Evolutionary conservation across 352 stramenopile species (phyloP).

Genomic region (Phytophthora cajani): DNA sequence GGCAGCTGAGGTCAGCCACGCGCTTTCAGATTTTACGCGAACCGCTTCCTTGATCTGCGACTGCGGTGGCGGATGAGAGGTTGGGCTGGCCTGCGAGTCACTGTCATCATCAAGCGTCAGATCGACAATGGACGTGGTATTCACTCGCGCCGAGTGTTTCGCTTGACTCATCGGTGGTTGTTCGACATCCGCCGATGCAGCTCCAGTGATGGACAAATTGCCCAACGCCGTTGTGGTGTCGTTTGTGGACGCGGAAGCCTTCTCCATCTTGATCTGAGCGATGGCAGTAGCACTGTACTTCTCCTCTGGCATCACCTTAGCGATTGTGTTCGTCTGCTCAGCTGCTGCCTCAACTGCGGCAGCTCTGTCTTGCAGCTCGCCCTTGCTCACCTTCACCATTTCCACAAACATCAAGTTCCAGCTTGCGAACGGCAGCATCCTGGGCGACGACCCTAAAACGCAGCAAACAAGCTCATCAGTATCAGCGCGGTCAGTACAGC

Average conservation of each 20-base stretch:
- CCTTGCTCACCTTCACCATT: constrained; percentile 48
- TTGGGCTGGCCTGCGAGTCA: constrained; percentile 17
- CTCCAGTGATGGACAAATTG: constrained; percentile 37
- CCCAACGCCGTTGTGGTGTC: constrained; percentile 25
- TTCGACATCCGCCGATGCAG: neutral
- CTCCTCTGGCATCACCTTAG: constrained; percentile 1
- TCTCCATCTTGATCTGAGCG: constrained; percentile 32
- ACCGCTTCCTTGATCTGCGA: constrained; percentile 36
- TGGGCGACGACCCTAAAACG: constrained; percentile 40
- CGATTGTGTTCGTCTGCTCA: neutral
- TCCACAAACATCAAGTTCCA: constrained; percentile 58
- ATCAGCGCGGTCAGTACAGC: too few species aligned
- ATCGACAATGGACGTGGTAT: constrained; percentile 39
- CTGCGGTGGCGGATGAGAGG: constrained; percentile 8
- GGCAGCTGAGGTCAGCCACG: constrained; percentile 36
- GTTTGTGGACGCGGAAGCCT: constrained; percentile 10
- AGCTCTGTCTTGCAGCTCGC: constrained; percentile 36
- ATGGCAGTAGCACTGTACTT: constrained; percentile 11
- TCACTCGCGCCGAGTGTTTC: constrained; percentile 16
- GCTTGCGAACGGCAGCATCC: constrained; percentile 49
- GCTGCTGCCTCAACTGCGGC: constrained; percentile 1
- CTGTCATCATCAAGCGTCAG: constrained; percentile 46
- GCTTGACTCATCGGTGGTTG: constrained; percentile 11
- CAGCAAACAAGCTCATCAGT: neutral
- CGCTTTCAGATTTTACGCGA: constrained; percentile 35